Conservation (phyloP, 1,139 yeast genomes). For the Hemisphaericaspora subhashii region DNA sequence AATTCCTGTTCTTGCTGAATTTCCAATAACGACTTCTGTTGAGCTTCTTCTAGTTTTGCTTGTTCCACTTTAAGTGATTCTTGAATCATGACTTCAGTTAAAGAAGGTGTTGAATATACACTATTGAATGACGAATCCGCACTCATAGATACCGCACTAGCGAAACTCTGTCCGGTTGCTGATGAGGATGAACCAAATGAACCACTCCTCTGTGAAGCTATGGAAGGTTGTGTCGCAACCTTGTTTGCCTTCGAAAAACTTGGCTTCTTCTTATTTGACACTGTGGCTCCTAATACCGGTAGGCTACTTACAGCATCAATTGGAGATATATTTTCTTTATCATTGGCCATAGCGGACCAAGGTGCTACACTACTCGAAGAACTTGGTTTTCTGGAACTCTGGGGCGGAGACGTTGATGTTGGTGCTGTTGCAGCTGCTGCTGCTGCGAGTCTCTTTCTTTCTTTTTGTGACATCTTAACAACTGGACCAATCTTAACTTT, state of each 20-base stretch:
- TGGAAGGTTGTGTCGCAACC: not conserved
- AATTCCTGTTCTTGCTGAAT: conserved; percentile 79
- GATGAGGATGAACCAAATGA: not conserved
- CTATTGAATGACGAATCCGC: conserved; percentile 12
- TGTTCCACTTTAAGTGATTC: conserved; percentile 51
- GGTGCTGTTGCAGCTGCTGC: conserved; percentile 7
- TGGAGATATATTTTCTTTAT: not conserved
- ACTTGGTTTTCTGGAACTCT: not conserved
- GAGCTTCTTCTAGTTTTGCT: conserved; percentile 27
- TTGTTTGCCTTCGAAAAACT: not conserved
- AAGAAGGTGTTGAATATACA: conserved; percentile 23
- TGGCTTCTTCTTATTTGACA: conserved; percentile 8
- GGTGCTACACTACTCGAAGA: conserved; percentile 6
- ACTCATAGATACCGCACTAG: conserved; percentile 5
- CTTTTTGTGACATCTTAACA: conserved; percentile 50
- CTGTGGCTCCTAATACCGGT: conserved; percentile 15
- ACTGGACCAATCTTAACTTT: conserved; percentile 38
- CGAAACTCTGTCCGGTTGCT: not conserved
- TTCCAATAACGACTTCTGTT: conserved; percentile 55
- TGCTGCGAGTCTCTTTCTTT: conserved; percentile 39
- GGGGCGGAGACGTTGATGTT: not conserved
- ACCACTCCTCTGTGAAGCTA: not conserved
- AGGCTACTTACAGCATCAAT: conserved; percentile 8
- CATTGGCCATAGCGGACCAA: conserved; percentile 9
- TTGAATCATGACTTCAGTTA: conserved; percentile 39